Conservation (phyloP, 2,329 filamentous ascomycete genomes). For the Fusarium falciforme region DNA sequence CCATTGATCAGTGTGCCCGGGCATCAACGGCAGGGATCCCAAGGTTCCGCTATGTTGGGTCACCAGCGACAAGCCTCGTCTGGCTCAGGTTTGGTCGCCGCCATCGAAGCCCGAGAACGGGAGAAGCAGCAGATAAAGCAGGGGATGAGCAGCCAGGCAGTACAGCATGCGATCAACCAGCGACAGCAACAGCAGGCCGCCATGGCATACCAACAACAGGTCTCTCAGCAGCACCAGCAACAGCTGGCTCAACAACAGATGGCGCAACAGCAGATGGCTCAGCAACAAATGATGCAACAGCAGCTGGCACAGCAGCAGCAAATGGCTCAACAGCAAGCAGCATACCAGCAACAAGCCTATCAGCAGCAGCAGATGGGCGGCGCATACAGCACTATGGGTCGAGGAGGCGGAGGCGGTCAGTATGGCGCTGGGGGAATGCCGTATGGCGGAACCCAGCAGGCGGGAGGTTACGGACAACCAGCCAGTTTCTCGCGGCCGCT, state of each 20-base stretch:
- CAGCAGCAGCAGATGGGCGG: slow-evolving; percentile 43
- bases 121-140: slow-evolving; percentile 79
- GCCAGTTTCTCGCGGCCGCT: slow-evolving; percentile 50
- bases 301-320: slow-evolving; percentile 62
- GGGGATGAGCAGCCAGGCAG: slow-evolving; percentile 62
- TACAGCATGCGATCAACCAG: slow-evolving; percentile 38
- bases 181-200: slow-evolving; percentile 68
- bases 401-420: slow-evolving; percentile 31
- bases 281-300: slow-evolving; percentile 43
- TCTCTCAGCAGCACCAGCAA: slow-evolving; percentile 32
- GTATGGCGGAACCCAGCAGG: slow-evolving; percentile 40
- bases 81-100: slow-evolving; percentile 76
- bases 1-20: slow-evolving; percentile 77
- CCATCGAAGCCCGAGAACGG: slow-evolving; percentile 82
- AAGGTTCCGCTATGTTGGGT: slow-evolving; percentile 67
- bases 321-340: slow-evolving; percentile 39
- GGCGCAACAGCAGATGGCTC: slow-evolving; percentile 42
- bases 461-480: slow-evolving; percentile 35
- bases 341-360: slow-evolving; percentile 42
- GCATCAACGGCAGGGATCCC: slow-evolving; percentile 60
- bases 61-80: slow-evolving; percentile 62
- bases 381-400: slow-evolving; percentile 41
- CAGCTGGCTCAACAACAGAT: slow-evolving; percentile 45
- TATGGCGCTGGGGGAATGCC: slow-evolving; percentile 34
- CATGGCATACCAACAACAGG: slow-evolving; percentile 35